These are phyloP conservation scores for Nemania sp. DNA, from an alignment of 2,329 filamentous ascomycete species.

Conservation along the genomic window DNA sequence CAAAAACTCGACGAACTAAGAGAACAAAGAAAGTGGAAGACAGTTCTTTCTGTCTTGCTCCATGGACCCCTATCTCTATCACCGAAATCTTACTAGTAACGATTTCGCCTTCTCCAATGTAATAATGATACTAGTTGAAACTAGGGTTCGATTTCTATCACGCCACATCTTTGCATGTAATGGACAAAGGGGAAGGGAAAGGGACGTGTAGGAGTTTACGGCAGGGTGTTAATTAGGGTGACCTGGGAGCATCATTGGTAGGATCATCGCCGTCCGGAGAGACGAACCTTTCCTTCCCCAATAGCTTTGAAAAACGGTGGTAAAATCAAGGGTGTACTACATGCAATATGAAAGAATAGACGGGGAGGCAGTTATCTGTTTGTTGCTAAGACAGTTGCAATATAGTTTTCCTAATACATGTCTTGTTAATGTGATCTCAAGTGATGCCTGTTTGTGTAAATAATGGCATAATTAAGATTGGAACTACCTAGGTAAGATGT, in stretches of 20 bases:
- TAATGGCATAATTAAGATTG: too few species aligned
- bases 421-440: neutral
- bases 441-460: too few species aligned
- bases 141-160: slow-evolving; percentile 12
- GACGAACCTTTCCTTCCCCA: slow-evolving; percentile 6
- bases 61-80: neutral
- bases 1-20: slow-evolving; percentile 15
- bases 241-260: slow-evolving; percentile 20
- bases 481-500: too few species aligned
- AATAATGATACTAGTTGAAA: slow-evolving; percentile 30
- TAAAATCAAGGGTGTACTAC: neutral
- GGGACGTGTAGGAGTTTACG: slow-evolving; percentile 31
- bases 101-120: slow-evolving; percentile 35
- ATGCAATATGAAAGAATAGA: slow-evolving; percentile 2
- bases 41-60: slow-evolving; percentile 1
- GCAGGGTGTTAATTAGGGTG: slow-evolving; percentile 11
- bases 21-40: slow-evolving; percentile 4
- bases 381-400: neutral
- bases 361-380: neutral
- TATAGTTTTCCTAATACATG: slow-evolving; percentile 12
- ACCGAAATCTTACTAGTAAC: slow-evolving; percentile 16
- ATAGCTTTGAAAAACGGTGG: neutral
- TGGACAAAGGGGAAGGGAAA: slow-evolving; percentile 14
- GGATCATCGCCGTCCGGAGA: slow-evolving; percentile 1
- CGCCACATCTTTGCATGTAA: slow-evolving; percentile 30